Evolutionary conservation across 345 rosid genomes (phyloP), one percentile per base, ranked within the genome.

Genomic region (Eucalyptus tenuipes): DNA sequence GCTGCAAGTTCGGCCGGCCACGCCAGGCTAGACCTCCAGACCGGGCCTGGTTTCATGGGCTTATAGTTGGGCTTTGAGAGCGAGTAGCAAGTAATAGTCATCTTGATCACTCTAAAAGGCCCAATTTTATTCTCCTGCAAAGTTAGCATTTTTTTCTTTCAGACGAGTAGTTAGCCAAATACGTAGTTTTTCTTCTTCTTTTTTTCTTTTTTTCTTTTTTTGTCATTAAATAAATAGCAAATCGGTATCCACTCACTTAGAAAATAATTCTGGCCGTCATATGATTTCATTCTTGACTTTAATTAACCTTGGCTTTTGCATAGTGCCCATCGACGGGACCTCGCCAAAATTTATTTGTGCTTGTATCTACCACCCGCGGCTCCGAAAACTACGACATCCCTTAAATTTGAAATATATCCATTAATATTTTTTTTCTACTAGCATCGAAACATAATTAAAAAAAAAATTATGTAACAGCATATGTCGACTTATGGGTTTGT

Each of bases 231-330:
- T 3, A 61, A 29, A 4, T 61, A 29, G 68, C 0, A 17, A 61
- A 29, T 61, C 3, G 68, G 0, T 61, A 29, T 4, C 40, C 20
- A 15, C 0, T 64, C 75, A n/a, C 37, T 64, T 14, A 55, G 20
- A n/a, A n/a, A 14, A 64, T n/a, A 14, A 64, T 7, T 4, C 40
- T n/a, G 40, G 3, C 75, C 5, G 40, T n/a, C 75, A n/a, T 64
- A 14, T 2, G 0, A 6, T 15, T 64, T 7, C 10, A 64, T 64
- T 64, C 40, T n/a, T n/a, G 75, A 64, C 75, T n/a, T 14, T 7
- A n/a, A n/a, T 64, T 64, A 64, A n/a, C 75, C 40, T 7, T n/a
- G 37, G 75, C 75, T 64, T 64, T 64, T 15, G 40, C 40, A 64
- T n/a, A n/a, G 20, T n/a, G 75, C 75, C 40, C 75, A n/a, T 33